phyloP scores from a whole-genome alignment of 345 rosid species.

The Lenwebbia sp. region DNA sequence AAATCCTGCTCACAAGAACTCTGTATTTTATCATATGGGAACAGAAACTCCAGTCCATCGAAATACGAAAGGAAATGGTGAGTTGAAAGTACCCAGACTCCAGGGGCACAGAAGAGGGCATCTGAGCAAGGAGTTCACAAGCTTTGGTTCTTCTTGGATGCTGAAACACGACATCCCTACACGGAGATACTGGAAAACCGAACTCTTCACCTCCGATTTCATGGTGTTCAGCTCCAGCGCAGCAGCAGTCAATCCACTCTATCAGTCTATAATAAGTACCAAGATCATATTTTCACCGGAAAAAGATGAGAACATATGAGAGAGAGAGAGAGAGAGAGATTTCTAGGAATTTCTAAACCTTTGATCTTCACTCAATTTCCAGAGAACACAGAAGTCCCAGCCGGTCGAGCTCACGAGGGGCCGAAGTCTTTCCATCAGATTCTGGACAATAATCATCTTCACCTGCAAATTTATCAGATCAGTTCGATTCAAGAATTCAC shows the following conservation, averaged over 20 bases:
- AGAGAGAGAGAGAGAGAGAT: background rate
- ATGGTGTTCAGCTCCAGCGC: constrained; percentile 42
- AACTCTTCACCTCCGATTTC: constrained; percentile 34
- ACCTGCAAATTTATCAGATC: constrained; percentile 2
- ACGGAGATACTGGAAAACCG: constrained; percentile 33
- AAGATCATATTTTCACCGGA: background rate
- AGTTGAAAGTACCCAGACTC: constrained; percentile 38
- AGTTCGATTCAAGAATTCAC: background rate
- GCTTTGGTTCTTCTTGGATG: constrained; percentile 54
- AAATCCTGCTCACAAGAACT: constrained; percentile 24
- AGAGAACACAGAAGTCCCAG: constrained; percentile 80
- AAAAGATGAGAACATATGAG: background rate
- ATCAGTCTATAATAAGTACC: constrained; percentile 21
- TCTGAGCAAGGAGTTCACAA: constrained; percentile 59
- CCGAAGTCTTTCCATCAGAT: constrained; percentile 56
- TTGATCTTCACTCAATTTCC: constrained; percentile 80
- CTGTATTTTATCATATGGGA: background rate
- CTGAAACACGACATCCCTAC: constrained; percentile 59
- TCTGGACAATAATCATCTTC: constrained; percentile 33
- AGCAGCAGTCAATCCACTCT: constrained; percentile 83
- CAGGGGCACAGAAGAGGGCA: constrained; percentile 56
- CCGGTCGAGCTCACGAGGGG: constrained; percentile 54
- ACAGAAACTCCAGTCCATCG: background rate
- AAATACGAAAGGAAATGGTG: background rate
- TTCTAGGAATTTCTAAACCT: constrained; percentile 25